Base-by-base conservation (phyloP, 2,329 filamentous ascomycete species). In the Lasiodiplodia citricola region DNA sequence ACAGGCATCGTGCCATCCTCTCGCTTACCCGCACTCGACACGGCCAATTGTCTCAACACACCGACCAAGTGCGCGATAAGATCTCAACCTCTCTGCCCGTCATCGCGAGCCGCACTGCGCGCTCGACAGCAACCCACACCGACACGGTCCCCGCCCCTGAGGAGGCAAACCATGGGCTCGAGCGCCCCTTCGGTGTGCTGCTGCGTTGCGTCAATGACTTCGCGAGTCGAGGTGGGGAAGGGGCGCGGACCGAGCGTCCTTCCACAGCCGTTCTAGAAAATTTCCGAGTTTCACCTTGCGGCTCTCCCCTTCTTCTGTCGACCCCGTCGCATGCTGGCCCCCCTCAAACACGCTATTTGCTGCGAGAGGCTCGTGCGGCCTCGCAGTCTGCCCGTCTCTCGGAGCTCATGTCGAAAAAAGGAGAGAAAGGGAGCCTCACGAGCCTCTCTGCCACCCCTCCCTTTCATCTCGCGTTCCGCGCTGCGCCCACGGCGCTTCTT, bases 341-440 rank as follows among this genome's bases (percentile, higher is more conserved):
- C 41, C 44, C 41, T 16, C 51, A 54, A 18, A 28, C 51, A 47
- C 44, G 44, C 44, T 47, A 47, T 47, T 25, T 31, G 54, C 28
- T 31, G 16, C 25, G 25, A 18, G 28, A 16, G 44, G 44, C 60
- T 52, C 60, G 47, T 51, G 60, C 55, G 10, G 7, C 55, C 31
- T n/a, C 18, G 28, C 28, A 7, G 8, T 47, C 44, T 47, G 44
- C 44, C 44, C 44, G 44, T 21, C 44, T 21, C 60, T 64, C 60
- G 60, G 60, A 52, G 60, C 28, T 52, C 37, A 64, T 37, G 60
- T 64, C 60, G 47, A 52, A 64, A 52, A 64, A 64, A 64, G 60
- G 60, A 64, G 60, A 64, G 51, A 13, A 31, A 52, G 23, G 41
- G 58, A 28, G 44, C 25, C 25, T 51, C 60, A 64, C 60, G 60